Base-by-base conservation (phyloP, 1,284 basidiomycete genomes). In the Trametes pubescens region DNA sequence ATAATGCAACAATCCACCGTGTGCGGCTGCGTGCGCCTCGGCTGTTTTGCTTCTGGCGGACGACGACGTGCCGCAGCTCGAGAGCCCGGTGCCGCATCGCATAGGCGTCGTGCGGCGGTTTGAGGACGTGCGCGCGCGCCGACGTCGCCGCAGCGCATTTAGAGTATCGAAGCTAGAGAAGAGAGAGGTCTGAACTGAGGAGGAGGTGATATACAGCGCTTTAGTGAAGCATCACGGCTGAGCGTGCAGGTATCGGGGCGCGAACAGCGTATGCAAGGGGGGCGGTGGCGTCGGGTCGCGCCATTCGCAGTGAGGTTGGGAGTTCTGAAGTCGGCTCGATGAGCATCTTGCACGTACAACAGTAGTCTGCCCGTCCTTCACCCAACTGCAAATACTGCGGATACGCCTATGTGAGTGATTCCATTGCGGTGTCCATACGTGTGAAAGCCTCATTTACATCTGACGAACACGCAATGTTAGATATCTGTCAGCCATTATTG, bases 221-320 rank as follows among this genome's bases (percentile, higher is more conserved):
- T 66, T 81, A 6, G 81, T 85, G 18, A 83, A 81, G 72, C 83
- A 84, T 67, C 84, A 81, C 69, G 83, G 79, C 62, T 85, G 69
- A 77, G 11, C 14, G 34, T 35, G 21, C 16, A 26, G 22, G 11
- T 13, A 10, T 38, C 37, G 4, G 37, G 37, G 4, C n/a, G n/a
- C n/a, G n/a, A n/a, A n/a, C n/a, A n/a, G n/a, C n/a, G n/a, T n/a
- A n/a, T n/a, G n/a, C n/a, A n/a, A n/a, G n/a, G n/a, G n/a, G n/a
- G n/a, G n/a, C n/a, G n/a, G n/a, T n/a, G n/a, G n/a, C n/a, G n/a
- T n/a, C n/a, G n/a, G n/a, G n/a, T n/a, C n/a, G n/a, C n/a, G n/a
- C n/a, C n/a, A n/a, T n/a, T n/a, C n/a, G n/a, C n/a, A n/a, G n/a
- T n/a, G n/a, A n/a, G n/a, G n/a, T 32, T 32, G 3, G 29, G 29